Percentiles rank a stretch among this genome's conserved stretches.
Conservation (phyloP, 345 rosid species). For the Syzygium jambos region DNA sequence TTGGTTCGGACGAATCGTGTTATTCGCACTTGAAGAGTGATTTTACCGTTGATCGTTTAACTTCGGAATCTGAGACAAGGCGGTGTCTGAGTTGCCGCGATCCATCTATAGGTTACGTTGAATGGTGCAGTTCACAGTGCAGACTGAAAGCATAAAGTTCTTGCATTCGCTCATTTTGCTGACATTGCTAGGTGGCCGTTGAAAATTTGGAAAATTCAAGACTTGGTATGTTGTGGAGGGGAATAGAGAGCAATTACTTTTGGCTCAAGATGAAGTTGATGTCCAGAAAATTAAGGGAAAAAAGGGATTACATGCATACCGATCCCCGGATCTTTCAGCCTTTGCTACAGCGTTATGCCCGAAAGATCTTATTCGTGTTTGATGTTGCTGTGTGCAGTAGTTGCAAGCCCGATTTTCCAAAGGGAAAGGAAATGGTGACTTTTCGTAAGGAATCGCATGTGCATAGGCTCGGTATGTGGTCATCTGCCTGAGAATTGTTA, state of each 20-base stretch:
- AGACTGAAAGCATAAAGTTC: not conserved
- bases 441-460: constrained; percentile 36
- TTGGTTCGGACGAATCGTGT: not conserved
- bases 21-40: not conserved
- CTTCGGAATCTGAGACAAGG: not conserved
- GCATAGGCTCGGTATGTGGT: constrained; percentile 52
- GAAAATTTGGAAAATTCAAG: not conserved
- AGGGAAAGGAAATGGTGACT: constrained; percentile 51
- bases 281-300: not conserved
- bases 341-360: not conserved
- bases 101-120: not conserved
- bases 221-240: not conserved
- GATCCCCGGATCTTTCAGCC: not conserved
- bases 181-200: not conserved
- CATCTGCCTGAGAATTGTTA: too few relatives aligned
- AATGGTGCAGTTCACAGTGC: not conserved
- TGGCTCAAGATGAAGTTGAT: not conserved
- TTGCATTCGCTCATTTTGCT: not conserved
- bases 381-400: constrained; percentile 22
- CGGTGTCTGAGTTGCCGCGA: not conserved
- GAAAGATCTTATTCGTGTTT: not conserved
- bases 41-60: not conserved
- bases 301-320: not conserved
- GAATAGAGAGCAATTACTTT: not conserved
- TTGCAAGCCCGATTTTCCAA: constrained; percentile 51